phyloP scores from a whole-genome alignment of 2,329 filamentous ascomycete species.

The Claviceps spartinae region DNA sequence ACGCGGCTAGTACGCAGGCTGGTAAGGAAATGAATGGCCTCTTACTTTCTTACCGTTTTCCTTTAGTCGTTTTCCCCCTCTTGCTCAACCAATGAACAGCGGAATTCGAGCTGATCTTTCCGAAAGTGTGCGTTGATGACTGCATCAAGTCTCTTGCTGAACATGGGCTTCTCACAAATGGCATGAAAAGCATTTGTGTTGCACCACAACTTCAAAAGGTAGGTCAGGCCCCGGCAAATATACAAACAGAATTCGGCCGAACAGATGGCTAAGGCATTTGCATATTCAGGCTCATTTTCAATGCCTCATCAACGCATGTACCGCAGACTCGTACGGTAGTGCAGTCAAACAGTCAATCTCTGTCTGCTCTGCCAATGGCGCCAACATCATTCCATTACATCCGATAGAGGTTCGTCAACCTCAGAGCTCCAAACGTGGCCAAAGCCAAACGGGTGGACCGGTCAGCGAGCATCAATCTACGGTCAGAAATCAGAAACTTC shows the following conservation, averaged over 20 bases:
- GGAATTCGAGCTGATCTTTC: not conserved
- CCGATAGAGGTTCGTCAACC: constrained; percentile 15
- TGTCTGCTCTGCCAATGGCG: constrained; percentile 15
- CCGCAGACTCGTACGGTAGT: constrained; percentile 15
- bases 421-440: not conserved
- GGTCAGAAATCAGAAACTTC: constrained; percentile 3
- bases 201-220: constrained; percentile 5
- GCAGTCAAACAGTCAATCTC: constrained; percentile 16
- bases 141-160: constrained; percentile 10
- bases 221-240: not conserved
- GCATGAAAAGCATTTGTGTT: constrained; percentile 9
- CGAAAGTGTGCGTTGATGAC: constrained; percentile 11
- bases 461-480: not conserved
- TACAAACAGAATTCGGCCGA: not conserved
- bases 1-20: not conserved
- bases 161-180: constrained; percentile 5
- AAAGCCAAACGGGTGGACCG: constrained; percentile 6
- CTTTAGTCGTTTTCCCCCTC: not conserved
- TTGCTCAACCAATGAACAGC: not conserved
- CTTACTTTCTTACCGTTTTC: not conserved
- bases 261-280: not conserved
- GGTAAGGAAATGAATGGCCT: not conserved
- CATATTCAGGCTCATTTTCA: constrained; percentile 17
- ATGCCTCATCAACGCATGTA: constrained; percentile 18
- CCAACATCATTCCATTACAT: constrained; percentile 16